Evolutionary conservation across 2,329 filamentous ascomycete species (phyloP).

Genomic region (Paradendryphiella salina): DNA sequence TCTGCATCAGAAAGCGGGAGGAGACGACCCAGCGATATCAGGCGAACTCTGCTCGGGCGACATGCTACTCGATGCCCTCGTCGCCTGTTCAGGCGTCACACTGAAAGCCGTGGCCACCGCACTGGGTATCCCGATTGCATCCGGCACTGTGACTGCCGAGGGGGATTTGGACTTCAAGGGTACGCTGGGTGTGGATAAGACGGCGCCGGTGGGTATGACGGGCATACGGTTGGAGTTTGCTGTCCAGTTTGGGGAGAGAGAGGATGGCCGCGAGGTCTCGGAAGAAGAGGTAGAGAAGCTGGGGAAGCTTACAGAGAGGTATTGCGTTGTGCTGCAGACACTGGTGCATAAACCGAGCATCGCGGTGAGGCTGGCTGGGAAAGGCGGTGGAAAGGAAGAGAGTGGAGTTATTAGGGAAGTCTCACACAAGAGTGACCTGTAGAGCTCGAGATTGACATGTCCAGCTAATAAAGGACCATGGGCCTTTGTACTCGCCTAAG

Average conservation of each 20-base stretch:
- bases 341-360: conserved; percentile 40
- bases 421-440: conserved; percentile 6
- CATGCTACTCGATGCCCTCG: conserved; percentile 56
- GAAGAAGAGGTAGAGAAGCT: conserved; percentile 52
- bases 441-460: neutral
- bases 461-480: no score
- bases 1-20: conserved; percentile 54
- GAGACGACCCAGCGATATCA: conserved; percentile 48
- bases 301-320: conserved; percentile 55
- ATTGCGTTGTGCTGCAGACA: conserved; percentile 51
- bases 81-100: conserved; percentile 57
- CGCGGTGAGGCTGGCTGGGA: conserved; percentile 30
- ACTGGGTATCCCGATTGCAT: conserved; percentile 50
- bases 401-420: conserved; percentile 3
- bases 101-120: conserved; percentile 56
- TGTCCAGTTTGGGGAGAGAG: conserved; percentile 44
- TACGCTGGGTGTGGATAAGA: conserved; percentile 54
- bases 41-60: conserved; percentile 56
- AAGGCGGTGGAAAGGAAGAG: conserved; percentile 22
- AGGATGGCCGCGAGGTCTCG: conserved; percentile 43
- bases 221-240: conserved; percentile 52
- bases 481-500: no score
- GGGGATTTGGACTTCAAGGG: conserved; percentile 56
- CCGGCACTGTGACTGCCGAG: conserved; percentile 50
- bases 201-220: conserved; percentile 54